Evolutionary conservation across 176 grass and related monocot species (phyloP), one percentile per base, ranked within the genome.

Genomic region (Calamus simplicifolius): DNA sequence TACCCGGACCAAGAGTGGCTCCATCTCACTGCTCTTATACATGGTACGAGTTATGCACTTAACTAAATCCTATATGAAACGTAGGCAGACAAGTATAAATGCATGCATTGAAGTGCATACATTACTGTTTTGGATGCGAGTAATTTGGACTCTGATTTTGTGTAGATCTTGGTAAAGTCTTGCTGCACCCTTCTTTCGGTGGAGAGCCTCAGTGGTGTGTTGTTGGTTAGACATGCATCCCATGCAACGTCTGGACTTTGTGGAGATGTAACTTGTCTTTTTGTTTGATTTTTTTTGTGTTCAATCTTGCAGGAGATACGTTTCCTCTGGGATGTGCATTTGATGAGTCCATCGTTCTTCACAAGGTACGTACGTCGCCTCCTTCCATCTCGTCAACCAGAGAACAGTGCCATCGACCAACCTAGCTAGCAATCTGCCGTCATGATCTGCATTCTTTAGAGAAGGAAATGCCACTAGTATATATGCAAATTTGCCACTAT

Each of bases 1-100:
- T 97, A 88, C 58, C 92, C 92, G 18, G 66, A 88, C 38, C 69
- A 97, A 65, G 92, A 97, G 50, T 97, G 92, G 87, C 87, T 97
- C 26, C 92, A 97, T 54, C 75, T 97, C 18, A 97, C 92, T 14
- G 92, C 87, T 5, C 84, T 97, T 57, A 97, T 97, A 75, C 92
- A 97, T 19, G 92, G 92, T 82, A 58, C 29, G 14, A 19, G 30
- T 30, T 30, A 0, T 30, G 29, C 29, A 30, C 29, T 30, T 8
- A 35, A 35, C 30, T 35, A 35, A 35, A 35, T 8, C 30, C 30
- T 35, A 35, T 35, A 35, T 35, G 8, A 7, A 35, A 35, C 8
- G 6, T 35, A 35, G 7, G 8, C 1, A 35, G 30, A 8, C 6
- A 1, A 35, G 6, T 35, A 35, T 35, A 35, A 35, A 35, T 35